Evolutionary conservation across 1,284 basidiomycete genomes (phyloP), one percentile per base, ranked within the genome.

Genomic region (Ustilago esculenta): DNA sequence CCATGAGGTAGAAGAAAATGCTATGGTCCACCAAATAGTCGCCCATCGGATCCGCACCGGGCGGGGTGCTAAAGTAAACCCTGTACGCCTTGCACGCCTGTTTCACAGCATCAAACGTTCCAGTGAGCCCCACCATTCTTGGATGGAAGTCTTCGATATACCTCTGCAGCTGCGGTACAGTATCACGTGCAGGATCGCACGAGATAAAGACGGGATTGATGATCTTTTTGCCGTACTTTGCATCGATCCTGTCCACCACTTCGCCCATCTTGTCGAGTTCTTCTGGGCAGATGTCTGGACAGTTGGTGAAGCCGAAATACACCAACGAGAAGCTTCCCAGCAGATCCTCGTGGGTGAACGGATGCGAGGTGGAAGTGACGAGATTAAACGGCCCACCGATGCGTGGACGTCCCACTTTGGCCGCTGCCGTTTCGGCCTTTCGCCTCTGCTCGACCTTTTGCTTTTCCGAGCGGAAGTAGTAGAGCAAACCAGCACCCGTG

Each of bases 1-100:
- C 94, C 94, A 99, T 97, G 30, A 99, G 87, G 84, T 99, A 99
- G 81, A 98, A 92, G 83, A 94, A 98, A 81, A 97, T 97, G 47
- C 90, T 83, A 68, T 66, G 73, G 39, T 79, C 75, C 27, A 98
- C 95, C 47, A 99, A 87, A 82, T 98, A 99, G 85, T 99, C 95
- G 42, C 86, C 86, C 4, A 82, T 87, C 0, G 94, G 88, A 58
- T 86, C 85, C 1, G 86, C 85, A 76, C 91, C 85, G 3, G 93
- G 93, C 3, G 95, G 96, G 5, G 95, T 98, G 17, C 92, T 70
- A 27, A 99, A 99, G 84, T 99, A 99, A 32, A 98, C 95, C 27
- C 96, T 89, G 55, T 95, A 99, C 32, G 90, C 88, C 84, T 94
- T 96, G 87, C 95, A 98, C 12, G 90, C 88, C 34, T 88, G 86